phyloP scores from a whole-genome alignment of 257 asterid species.

The Jasminum sambac region DNA sequence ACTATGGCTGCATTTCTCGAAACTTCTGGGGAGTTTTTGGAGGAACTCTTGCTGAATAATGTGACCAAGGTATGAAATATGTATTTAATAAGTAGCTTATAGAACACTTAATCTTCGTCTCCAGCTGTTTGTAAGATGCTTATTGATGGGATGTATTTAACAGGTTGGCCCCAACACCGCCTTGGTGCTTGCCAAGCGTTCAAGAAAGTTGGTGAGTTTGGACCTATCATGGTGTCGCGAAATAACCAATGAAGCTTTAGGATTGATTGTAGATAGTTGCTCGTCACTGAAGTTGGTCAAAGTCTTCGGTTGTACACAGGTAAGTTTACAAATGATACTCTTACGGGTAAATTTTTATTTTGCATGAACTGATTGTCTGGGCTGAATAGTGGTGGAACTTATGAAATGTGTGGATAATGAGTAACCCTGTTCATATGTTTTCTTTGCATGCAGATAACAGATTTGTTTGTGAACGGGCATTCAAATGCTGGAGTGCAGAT shows the following conservation, averaged over 20 bases:
- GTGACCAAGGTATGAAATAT: conserved; percentile 49
- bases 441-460: conserved; percentile 55
- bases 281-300: conserved; percentile 66
- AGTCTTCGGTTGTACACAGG: conserved; percentile 86
- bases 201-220: conserved; percentile 55
- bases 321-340: conserved; percentile 13
- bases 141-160: conserved; percentile 20
- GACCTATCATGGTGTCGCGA: conserved; percentile 81
- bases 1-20: conserved; percentile 78
- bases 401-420: too few relatives aligned
- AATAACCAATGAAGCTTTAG: conserved; percentile 60
- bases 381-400: too few relatives aligned
- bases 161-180: conserved; percentile 63
- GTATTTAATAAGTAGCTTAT: too few relatives aligned
- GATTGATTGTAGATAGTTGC: conserved; percentile 76
- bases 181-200: conserved; percentile 55
- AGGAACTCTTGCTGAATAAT: conserved; percentile 63
- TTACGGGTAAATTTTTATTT: too few relatives aligned
- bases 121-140: conserved; percentile 8
- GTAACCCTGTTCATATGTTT: conserved; percentile 2
- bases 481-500: conserved; percentile 58
- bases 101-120: neutral
- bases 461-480: conserved; percentile 52
- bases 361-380: too few relatives aligned
- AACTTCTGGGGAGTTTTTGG: conserved; percentile 65